Conservation (phyloP, 1,284 basidiomycete genomes). For the Heterobasidion parviporum region DNA sequence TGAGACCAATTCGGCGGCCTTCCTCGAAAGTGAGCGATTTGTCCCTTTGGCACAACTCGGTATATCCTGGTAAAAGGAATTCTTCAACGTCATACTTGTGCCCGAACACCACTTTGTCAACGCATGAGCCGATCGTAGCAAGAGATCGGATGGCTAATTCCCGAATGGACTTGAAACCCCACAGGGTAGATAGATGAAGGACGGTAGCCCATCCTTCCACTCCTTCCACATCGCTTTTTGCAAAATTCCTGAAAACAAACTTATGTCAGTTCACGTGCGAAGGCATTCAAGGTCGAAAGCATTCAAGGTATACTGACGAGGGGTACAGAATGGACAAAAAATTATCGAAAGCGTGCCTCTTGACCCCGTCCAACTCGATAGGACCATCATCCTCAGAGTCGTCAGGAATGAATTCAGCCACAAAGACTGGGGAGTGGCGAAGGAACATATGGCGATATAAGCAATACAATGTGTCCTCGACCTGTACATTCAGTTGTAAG, state of each 20-base stretch:
- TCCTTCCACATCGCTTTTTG: slow-evolving; percentile 3
- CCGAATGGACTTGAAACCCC: slow-evolving; percentile 11
- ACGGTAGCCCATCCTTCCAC: slow-evolving; percentile 12
- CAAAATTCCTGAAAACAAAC: slow-evolving; percentile 4
- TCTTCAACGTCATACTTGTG: slow-evolving; percentile 6
- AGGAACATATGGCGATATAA: slow-evolving; percentile 1
- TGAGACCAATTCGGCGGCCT: slow-evolving; percentile 3
- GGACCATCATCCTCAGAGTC: neutral
- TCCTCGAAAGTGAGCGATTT: slow-evolving; percentile 7
- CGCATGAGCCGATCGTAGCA: slow-evolving; percentile 4
- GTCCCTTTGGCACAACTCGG: slow-evolving; percentile 5
- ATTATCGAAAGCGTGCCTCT: slow-evolving; percentile 4
- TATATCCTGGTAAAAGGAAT: slow-evolving; percentile 7
- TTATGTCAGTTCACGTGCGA: neutral
- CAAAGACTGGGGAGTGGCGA: neutral
- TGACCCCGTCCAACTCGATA: neutral
- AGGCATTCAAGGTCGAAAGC: neutral
- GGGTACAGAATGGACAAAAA: slow-evolving; percentile 6
- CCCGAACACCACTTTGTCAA: slow-evolving; percentile 13
- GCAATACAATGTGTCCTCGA: neutral
- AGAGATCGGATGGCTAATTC: slow-evolving; percentile 9
- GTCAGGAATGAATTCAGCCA: neutral
- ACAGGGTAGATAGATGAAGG: slow-evolving; percentile 11
- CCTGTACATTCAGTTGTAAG: neutral
- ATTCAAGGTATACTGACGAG: slow-evolving; percentile 1